Evolutionary conservation across 305 asterid species (phyloP), one percentile per base, ranked within the genome.

Genomic region (Solanum aculeatissimum): DNA sequence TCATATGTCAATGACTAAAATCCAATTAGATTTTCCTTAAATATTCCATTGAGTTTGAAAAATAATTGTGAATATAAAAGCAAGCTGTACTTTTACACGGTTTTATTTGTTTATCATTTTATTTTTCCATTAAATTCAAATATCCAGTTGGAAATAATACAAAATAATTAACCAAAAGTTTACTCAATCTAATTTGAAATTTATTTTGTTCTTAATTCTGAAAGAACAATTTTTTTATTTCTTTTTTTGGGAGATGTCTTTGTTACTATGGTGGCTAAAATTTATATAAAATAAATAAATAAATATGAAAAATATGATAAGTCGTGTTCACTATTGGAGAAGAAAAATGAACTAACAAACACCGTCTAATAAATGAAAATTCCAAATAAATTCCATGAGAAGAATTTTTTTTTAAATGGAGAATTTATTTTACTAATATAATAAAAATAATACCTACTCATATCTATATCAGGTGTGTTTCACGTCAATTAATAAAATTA

Each of bases 21-120:
- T 78, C 65, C 66, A 78, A 19, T 78, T 29, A 78, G 66, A 78
- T 78, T 78, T 78, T 53, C 66, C 66, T 18, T 78, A 53, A 53
- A 53, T 78, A 78, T 78, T 53, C 82, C 66, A 29, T 78, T 32
- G 66, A 78, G 82, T 78, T 78, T 75, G 63, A 75, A 75, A 47
- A 70, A 75, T 45, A 45, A 9, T 27, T 49, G 47, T 77, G 62
- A 51, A 77, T 78, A 53, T 78, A 78, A 32, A 78, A 78, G 82
- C 82, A 78, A 78, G 82, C 66, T 53, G 82, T 78, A 53, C 66
- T 29, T 78, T 78, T 53, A 78, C 82, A 78, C 66, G 82, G 49
- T 78, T 78, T 53, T 78, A 27, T 78, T 78, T 78, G 32, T 53
- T 78, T 51, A 53, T 35, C 8, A 27, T 18, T 51, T 27, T 51